These are phyloP conservation scores for Suillus luteus DNA, from an alignment of 768 basidiomycete genomes.

Conservation along the genomic window DNA sequence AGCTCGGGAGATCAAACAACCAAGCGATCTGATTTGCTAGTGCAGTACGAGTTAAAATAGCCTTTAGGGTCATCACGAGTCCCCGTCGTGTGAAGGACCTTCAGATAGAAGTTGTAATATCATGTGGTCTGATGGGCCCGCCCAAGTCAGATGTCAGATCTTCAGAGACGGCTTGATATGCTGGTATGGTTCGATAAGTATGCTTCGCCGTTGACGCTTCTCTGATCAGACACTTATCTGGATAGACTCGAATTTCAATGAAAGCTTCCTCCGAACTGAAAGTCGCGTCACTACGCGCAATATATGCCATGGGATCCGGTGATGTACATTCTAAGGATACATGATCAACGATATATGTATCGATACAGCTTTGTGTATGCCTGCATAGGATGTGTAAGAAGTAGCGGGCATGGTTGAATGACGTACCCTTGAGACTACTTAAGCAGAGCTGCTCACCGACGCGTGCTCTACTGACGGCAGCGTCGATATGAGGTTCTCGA, in stretches of 20 bases:
- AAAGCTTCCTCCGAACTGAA: not conserved
- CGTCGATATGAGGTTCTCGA: conserved; percentile 42
- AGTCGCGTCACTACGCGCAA: not conserved
- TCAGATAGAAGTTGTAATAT: not conserved
- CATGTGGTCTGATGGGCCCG: not conserved
- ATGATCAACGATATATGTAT: conserved; percentile 2
- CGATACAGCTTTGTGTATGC: not conserved
- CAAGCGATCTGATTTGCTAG: not conserved
- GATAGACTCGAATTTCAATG: not conserved
- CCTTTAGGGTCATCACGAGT: not conserved
- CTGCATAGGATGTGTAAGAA: conserved; percentile 7
- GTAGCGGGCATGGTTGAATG: not conserved
- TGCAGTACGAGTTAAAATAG: not conserved
- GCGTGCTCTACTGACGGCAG: conserved; percentile 23
- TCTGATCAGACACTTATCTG: not conserved
- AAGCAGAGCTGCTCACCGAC: not conserved
- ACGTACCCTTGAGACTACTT: not conserved
- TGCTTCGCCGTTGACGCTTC: not conserved
- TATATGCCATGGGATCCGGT: not conserved
- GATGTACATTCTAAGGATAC: conserved; percentile 3
- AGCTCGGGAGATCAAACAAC: not conserved
- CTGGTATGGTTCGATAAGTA: not conserved
- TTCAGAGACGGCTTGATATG: not conserved
- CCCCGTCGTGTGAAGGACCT: not conserved
- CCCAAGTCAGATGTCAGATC: not conserved